Percentiles rank a stretch among this genome's conserved stretches.
These are phyloP conservation scores for Neotropicomus parvogracilis DNA, from an alignment of 1,284 basidiomycete genomes.

Conservation along the genomic window DNA sequence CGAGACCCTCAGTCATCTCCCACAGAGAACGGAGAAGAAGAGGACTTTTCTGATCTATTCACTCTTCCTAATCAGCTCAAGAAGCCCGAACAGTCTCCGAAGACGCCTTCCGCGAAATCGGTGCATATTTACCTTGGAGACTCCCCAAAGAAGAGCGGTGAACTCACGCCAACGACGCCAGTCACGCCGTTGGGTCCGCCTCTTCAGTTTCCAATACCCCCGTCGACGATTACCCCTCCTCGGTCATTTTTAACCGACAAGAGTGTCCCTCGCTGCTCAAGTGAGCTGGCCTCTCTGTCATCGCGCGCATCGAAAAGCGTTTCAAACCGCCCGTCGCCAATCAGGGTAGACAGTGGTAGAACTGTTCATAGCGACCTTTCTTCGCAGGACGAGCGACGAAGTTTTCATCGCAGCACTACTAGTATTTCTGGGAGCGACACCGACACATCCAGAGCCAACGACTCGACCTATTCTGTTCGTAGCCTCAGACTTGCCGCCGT, in stretches of 20 bases:
- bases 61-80: constrained; percentile 23
- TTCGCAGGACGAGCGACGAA: constrained; percentile 24
- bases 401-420: constrained; percentile 15
- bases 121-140: constrained; percentile 12
- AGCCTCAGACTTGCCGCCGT: constrained; percentile 14
- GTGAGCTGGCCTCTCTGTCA: constrained; percentile 24
- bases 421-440: constrained; percentile 33
- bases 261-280: constrained; percentile 11
- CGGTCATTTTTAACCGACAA: constrained; percentile 17
- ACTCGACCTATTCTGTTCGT: constrained; percentile 9
- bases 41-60: constrained; percentile 36
- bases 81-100: constrained; percentile 14
- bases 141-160: constrained; percentile 20
- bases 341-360: constrained; percentile 16
- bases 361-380: constrained; percentile 7
- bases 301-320: constrained; percentile 24
- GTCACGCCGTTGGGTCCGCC: constrained; percentile 27
- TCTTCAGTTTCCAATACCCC: constrained; percentile 35
- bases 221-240: constrained; percentile 17
- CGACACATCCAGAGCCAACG: constrained; percentile 27
- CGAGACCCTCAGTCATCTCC: constrained; percentile 7
- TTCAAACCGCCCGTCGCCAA: constrained; percentile 12
- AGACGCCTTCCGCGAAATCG: constrained; percentile 18
- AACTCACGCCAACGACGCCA: constrained; percentile 26
- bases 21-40: constrained; percentile 21